Conservation (phyloP, 768 basidiomycete genomes). For the Podaxis carcinomalis region DNA sequence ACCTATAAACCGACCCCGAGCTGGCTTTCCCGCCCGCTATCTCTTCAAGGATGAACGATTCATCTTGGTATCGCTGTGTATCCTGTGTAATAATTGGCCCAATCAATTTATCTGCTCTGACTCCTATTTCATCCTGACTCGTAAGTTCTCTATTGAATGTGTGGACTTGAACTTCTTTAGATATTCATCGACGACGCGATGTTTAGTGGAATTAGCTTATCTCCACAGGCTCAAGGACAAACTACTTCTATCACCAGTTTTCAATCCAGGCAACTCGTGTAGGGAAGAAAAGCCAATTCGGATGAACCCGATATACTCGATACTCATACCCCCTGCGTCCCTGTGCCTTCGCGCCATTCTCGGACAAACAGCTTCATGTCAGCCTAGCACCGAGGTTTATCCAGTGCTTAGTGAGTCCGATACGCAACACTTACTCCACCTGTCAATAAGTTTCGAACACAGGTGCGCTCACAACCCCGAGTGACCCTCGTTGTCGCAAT, state of each 20-base stretch:
- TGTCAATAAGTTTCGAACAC: background rate
- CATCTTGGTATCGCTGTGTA: no score
- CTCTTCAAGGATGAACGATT: no score
- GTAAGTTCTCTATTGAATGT: no score
- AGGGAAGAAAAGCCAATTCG: no score
- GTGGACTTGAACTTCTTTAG: no score
- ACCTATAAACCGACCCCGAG: no score
- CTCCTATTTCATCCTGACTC: no score
- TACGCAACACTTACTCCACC: background rate
- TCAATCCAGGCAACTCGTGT: background rate
- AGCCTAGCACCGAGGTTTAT: background rate
- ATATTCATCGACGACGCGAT: no score
- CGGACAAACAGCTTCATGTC: background rate
- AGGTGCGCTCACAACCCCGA: conserved; percentile 5
- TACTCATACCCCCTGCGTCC: background rate
- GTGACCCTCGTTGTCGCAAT: background rate
- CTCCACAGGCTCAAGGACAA: background rate
- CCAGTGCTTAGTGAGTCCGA: background rate
- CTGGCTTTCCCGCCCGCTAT: no score
- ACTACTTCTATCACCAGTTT: background rate
- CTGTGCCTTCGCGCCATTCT: background rate
- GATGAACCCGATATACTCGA: background rate
- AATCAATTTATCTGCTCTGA: no score
- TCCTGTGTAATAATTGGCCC: no score
- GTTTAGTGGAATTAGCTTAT: background rate